Base-by-base conservation (phyloP, 768 basidiomycete genomes). In the Chiua virens region DNA sequence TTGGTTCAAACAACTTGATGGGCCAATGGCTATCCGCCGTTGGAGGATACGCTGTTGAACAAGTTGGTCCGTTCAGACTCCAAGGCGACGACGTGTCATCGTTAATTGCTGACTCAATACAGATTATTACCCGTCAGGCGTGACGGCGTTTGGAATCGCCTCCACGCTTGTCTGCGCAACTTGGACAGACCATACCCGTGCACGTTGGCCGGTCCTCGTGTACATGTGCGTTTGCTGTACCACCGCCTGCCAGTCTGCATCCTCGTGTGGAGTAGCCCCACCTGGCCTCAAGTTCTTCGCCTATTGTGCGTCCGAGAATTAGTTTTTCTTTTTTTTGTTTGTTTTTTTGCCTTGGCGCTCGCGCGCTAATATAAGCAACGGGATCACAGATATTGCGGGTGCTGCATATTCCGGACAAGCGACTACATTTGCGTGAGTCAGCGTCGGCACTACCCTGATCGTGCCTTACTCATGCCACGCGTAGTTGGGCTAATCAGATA, bases 401-500 rank as follows among this genome's bases (percentile, higher is more conserved):
- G 83, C 85, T 15, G 81, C 85, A 7, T 90, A 85, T 60, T 78
- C 86, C 0, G 86, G 87, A 10, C 89, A 89, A 62, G 89, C 86
- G 7, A 82, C 80, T 17, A 90, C 86, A 22, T 89, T 89, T 60
- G 83, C 84, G 79, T 84, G 55, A 47, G 80, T 73, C 18, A 27
- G 30, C 42, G 15, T 15, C 40, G 32, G 27, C 28, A 35, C 15
- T 20, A 42, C 22, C 30, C 28, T 27, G 4, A 17, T 21, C 1
- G 10, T n/a, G 44, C 34, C 10, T 43, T 32, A 42, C 53, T 54
- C 41, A 53, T 22, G 34, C 20, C 53, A 21, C 47, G 18, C 56
- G 34, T 15, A 83, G 82, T 14, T 89, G 89, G 88, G 86, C 87
- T n/a, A 90, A 90, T 64, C 83, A 87, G 61, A 78, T 87, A 45